These are phyloP conservation scores for Tubosaeta brunneosetosa DNA, from an alignment of 768 basidiomycete genomes.

Conservation along the genomic window DNA sequence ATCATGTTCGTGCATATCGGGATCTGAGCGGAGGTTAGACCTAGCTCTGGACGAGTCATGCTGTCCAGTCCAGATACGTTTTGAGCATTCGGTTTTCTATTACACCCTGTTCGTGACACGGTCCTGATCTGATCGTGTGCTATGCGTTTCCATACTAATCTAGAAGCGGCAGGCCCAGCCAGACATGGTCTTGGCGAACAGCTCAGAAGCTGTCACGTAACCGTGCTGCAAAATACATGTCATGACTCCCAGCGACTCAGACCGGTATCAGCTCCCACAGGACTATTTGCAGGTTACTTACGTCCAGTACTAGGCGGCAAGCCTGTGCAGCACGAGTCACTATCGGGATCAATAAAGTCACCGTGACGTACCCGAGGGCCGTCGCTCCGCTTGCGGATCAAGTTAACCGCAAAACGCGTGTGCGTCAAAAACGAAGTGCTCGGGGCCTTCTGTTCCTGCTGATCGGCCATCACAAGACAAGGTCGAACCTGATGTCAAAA, in stretches of 20 bases:
- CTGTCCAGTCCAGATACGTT: not conserved
- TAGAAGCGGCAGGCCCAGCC: too few species aligned
- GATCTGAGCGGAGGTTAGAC: not conserved
- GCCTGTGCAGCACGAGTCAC: too few species aligned
- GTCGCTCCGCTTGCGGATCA: not conserved
- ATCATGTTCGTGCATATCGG: not conserved
- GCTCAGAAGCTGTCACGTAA: too few species aligned
- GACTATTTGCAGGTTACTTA: too few species aligned
- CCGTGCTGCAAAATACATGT: too few species aligned
- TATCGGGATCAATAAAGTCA: too few species aligned
- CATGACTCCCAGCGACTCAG: too few species aligned
- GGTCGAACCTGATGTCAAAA: not conserved
- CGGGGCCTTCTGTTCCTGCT: not conserved
- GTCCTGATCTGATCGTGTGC: not conserved
- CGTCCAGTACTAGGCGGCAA: too few species aligned
- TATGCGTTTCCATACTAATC: not conserved
- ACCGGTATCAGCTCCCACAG: too few species aligned
- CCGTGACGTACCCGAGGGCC: too few species aligned
- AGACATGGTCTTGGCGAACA: too few species aligned
- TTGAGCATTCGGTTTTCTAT: not conserved
- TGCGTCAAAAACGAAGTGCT: not conserved
- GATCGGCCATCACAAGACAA: not conserved
- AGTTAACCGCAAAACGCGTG: not conserved
- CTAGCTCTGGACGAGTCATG: not conserved
- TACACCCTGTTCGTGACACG: not conserved